Evolutionary conservation across 176 grass and related monocot genomes (phyloP), one percentile per base, ranked within the genome.

Genomic region (Oryza coarctata): DNA sequence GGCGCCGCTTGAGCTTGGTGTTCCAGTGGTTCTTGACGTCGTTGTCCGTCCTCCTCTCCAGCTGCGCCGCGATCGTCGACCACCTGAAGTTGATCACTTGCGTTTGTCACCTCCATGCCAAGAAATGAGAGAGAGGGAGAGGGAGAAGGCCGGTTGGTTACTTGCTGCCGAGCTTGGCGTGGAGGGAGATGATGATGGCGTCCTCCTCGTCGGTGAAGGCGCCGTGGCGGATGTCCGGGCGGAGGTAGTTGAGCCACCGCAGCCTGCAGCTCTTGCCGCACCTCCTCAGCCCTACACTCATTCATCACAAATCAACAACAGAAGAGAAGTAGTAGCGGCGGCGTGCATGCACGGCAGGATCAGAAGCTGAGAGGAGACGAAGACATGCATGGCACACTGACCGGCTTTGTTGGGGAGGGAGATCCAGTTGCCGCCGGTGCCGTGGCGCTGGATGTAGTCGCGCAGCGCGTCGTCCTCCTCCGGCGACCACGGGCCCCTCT

Each of bases 11-110:
- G 31, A 97, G 88, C 74, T 97, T 97, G 70, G 92, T 97, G 88
- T 97, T 97, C 94, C 94, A 97, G 83, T 97, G 90, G 85, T 97
- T 97, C 84, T 97, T 97, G 63, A 97, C 86, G 78, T 94, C 90
- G 82, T 97, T 97, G 87, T 97, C 94, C 39, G 94, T 97, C 85
- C 94, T 76, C 60, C 94, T 61, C 68, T 88, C 75, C 41, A 97
- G 65, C 36, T 93, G 86, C 43, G 94, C 86, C 18, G 94, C 94
- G 11, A 97, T 97, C 26, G 89, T 81, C 39, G 94, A 97, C 94
- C 94, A 97, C 80, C 94, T 97, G 78, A 52, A 71, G 0, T 12
- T 0, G 9, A 13, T 25, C 58, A 55, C 4, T 7, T 0, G 22
- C 28, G 29, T 80, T 38, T 39, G 36, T 12, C 8, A 5, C 18